phyloP scores from a whole-genome alignment of 2,329 filamentous ascomycete species.

The Venturia oleaginea region DNA sequence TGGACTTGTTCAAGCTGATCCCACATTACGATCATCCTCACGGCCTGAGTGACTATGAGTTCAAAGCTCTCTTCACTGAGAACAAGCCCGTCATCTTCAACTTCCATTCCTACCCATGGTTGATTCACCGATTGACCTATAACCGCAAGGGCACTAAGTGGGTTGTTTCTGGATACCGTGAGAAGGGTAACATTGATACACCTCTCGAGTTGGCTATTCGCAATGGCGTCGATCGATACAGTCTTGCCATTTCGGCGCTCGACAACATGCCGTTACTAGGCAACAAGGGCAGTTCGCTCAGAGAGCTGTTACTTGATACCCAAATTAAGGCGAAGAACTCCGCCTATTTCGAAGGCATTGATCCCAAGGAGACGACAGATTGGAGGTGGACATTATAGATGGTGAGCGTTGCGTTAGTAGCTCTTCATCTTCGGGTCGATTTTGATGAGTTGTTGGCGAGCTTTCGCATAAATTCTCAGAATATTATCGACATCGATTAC shows the following conservation, averaged over 20 bases:
- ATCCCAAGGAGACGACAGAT: constrained; percentile 55
- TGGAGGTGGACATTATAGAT: constrained; percentile 52
- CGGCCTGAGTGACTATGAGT: constrained; percentile 58
- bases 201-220: constrained; percentile 69
- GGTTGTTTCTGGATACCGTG: constrained; percentile 68
- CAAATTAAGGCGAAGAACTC: constrained; percentile 56
- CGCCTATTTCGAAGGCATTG: constrained; percentile 60
- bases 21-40: constrained; percentile 62
- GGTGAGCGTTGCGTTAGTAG: background rate
- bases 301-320: constrained; percentile 55
- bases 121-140: constrained; percentile 69
- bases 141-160: constrained; percentile 60
- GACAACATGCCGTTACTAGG: constrained; percentile 55
- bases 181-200: constrained; percentile 80
- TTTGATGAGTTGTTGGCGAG: background rate
- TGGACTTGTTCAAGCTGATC: constrained; percentile 74
- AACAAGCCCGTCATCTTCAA: constrained; percentile 71
- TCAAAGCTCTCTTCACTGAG: constrained; percentile 60
- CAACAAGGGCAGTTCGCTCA: constrained; percentile 52
- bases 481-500: background rate
- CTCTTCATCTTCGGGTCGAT: background rate
- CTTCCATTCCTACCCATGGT: constrained; percentile 76
- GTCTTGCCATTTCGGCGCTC: constrained; percentile 66
- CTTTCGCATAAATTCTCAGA: background rate
- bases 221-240: constrained; percentile 70